Evolutionary conservation across 352 stramenopile species (phyloP).

Genomic region (Phytophthora pluvialis): DNA sequence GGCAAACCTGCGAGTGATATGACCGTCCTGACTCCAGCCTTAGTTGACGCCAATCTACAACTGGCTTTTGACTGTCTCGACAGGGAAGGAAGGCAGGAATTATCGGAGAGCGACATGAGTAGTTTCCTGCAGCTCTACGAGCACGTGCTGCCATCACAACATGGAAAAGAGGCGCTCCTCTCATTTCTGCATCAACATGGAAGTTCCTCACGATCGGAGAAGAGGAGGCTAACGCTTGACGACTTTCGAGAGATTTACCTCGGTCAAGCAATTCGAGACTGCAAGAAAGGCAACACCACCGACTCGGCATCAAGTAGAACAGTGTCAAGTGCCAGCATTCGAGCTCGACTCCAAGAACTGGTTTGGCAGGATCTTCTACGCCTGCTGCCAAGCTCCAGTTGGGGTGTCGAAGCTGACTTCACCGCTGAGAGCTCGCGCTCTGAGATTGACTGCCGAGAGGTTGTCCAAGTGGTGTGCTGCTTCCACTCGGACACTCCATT

Average conservation of each 20-base stretch:
- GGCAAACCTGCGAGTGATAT: background rate
- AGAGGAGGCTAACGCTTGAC: constrained; percentile 37
- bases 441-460: constrained; percentile 22
- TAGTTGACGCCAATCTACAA: constrained; percentile 40
- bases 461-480: constrained; percentile 40
- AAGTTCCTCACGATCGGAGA: constrained; percentile 14
- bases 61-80: constrained; percentile 60
- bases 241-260: constrained; percentile 53
- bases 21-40: constrained; percentile 13
- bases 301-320: background rate
- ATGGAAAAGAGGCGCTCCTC: constrained; percentile 16
- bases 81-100: constrained; percentile 35
- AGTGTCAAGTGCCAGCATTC: constrained; percentile 3
- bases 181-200: constrained; percentile 34
- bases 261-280: constrained; percentile 15
- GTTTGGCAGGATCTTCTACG: constrained; percentile 42
- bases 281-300: background rate
- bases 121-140: constrained; percentile 40
- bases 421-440: background rate
- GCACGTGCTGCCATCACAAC: constrained; percentile 12
- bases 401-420: background rate
- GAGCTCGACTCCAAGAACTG: constrained; percentile 38
- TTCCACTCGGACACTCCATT: constrained; percentile 43
- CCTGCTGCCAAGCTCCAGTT: constrained; percentile 16
- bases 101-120: constrained; percentile 35